Base-by-base conservation (phyloP, 768 basidiomycete genomes). In the Podaxis rugospora region DNA sequence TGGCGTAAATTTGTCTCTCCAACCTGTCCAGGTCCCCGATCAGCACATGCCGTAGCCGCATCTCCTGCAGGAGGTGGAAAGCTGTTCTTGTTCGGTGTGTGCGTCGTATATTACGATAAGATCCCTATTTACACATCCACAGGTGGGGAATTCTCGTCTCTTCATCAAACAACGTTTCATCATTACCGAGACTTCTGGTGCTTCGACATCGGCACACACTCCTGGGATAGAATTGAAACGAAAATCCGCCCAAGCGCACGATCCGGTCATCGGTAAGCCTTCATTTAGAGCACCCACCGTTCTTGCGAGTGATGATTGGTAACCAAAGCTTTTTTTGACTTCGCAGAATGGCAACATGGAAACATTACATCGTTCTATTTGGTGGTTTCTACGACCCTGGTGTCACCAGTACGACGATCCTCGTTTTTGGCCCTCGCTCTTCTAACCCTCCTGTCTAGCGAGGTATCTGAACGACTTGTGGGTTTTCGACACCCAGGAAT, bases 301-400 rank as follows among this genome's bases (percentile, higher is more conserved):
- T 13, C 9, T 21, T 39, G 21, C n/a, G 21, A 9, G 7, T 7
- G 16, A 16, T n/a, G 6, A 13, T 25, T 35, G 32, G 61, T 58
- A n/a, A n/a, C 35, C 28, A 62, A 21, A 16, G 16, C 5, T 21
- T 35, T 47, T 44, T 57, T 62, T 35, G 35, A 32, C 23, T 35
- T 39, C n/a, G 27, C 51, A 91, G 91, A 37, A 93, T 95, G 92
- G 89, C 89, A 0, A 76, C 90, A 47, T 96, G 91, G 91, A 96
- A 95, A 69, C 89, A 95, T 55, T 85, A 81, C 58, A 83, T 95
- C 27, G 80, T 95, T 39, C 77, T 96, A 0, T 97, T 95, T 68
- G 95, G 93, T 4, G 94, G 93, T 0, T 95, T 95, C 70, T 89
- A 92, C 64, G 93, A 95, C 68, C 89, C 91, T 1, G 93, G 94